A percentile compares a stretch with the other conserved stretches of the same genome.
Conservation (phyloP, 2,329 filamentous ascomycete species). For the Curvularia eragrostidis region DNA sequence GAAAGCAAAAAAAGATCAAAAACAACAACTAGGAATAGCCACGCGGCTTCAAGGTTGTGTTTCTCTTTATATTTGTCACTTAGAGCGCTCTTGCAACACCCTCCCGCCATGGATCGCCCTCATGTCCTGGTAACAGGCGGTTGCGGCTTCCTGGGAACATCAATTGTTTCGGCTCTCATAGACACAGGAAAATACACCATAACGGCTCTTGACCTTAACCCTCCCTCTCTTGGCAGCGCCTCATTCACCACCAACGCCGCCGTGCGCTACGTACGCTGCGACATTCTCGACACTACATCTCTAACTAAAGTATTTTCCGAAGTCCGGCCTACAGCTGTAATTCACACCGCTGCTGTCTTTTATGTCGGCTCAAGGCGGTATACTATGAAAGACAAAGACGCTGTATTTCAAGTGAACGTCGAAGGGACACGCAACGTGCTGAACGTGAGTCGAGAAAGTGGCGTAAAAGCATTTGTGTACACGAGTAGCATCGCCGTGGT, state of each 20-base stretch:
- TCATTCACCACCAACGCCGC: conserved; percentile 24
- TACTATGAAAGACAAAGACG: conserved; percentile 47
- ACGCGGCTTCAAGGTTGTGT: neutral
- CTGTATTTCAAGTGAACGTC: conserved; percentile 85
- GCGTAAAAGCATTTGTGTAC: conserved; percentile 84
- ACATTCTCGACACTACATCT: conserved; percentile 48
- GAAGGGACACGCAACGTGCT: conserved; percentile 82
- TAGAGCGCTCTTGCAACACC: neutral
- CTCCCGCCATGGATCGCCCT: conserved; percentile 25
- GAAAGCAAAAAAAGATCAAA: neutral
- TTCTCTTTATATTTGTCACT: neutral
- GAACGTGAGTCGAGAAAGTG: conserved; percentile 70
- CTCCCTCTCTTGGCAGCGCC: conserved; percentile 40
- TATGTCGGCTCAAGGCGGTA: conserved; percentile 51
- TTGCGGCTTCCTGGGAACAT: conserved; percentile 55
- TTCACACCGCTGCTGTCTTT: conserved; percentile 77
- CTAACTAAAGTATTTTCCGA: conserved; percentile 61
- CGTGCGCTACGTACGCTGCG: conserved; percentile 48
- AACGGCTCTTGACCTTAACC: conserved; percentile 51
- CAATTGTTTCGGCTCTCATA: conserved; percentile 51
- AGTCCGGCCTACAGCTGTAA: conserved; percentile 78
- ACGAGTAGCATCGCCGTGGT: conserved; percentile 89
- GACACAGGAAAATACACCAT: conserved; percentile 48
- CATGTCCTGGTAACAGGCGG: conserved; percentile 57
- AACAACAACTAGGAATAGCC: neutral